Evolutionary conservation across 2,329 filamentous ascomycete species (phyloP), one percentile per base, ranked within the genome.

Genomic region (Phyllosticta capitalensis): DNA sequence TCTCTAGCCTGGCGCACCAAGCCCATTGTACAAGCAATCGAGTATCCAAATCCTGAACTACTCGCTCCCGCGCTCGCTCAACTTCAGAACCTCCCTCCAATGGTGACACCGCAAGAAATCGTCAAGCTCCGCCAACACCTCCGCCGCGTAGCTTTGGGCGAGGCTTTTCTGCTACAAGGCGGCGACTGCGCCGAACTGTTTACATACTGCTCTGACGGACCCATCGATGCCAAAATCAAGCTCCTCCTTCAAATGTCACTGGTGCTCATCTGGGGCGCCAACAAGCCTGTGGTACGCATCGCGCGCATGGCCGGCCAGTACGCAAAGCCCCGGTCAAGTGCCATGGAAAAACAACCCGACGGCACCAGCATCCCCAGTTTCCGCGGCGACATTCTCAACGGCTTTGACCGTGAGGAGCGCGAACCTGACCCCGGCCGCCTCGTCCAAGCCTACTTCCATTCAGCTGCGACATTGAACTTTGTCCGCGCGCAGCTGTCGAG

Each of bases 101-200:
- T 94, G 54, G 90, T 94, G 28, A 89, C 89, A 60, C 86, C 89
- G 3, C 80, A 81, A 54, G 90, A 94, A 73, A 95, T 99, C 68
- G 80, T 83, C 66, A 87, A 84, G 63, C 81, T 99, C 57, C 91
- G 91, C 70, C 79, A 83, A 56, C 87, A 84, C 67, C 81, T 99
- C 21, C 84, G 84, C 61, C 90, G 96, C 76, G 94, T 95, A 5
- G 94, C 94, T 5, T 78, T 88, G 38, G 94, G 94, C 33, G 91
- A 92, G 65, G 90, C 92, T 12, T 97, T 99, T 72, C 80, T 99
- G 9, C 83, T 99, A 3, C 94, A 99, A 76, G 94, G 94, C 62
- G 94, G 92, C 53, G 94, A 99, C 76, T 99, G 94, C 70, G 94
- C 94, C 17, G 94, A 99, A 77, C 82, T 97, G 9, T 99, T 99